Percentiles rank a stretch among this genome's conserved stretches.
Evolutionary conservation across 2,329 filamentous ascomycete species (phyloP).

Genomic region (Escovopsis sp.): DNA sequence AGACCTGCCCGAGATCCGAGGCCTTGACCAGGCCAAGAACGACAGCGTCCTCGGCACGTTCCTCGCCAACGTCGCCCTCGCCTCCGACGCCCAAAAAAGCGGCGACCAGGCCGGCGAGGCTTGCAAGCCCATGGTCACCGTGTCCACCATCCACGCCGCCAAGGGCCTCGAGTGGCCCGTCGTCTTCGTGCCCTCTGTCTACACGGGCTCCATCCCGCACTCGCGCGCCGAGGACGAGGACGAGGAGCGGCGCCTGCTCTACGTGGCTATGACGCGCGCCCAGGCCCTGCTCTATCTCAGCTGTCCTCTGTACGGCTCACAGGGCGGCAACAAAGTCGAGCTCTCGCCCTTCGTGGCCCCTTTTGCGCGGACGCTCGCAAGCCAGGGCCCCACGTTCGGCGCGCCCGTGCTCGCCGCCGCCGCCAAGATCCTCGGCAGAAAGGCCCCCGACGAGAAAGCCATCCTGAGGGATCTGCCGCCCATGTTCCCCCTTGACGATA

Average conservation of each 20-base stretch:
- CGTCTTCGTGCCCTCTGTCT: slow-evolving; percentile 82
- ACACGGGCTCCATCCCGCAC: slow-evolving; percentile 83
- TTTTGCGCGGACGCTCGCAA: slow-evolving; percentile 27
- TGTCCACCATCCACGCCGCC: slow-evolving; percentile 90
- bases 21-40: slow-evolving; percentile 52
- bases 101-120: slow-evolving; percentile 38
- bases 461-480: slow-evolving; percentile 37
- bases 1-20: slow-evolving; percentile 51
- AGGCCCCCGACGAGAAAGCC: slow-evolving; percentile 37
- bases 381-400: slow-evolving; percentile 55
- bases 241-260: slow-evolving; percentile 77
- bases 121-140: slow-evolving; percentile 56
- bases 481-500: slow-evolving; percentile 48
- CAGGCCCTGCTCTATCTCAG: slow-evolving; percentile 77
- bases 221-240: slow-evolving; percentile 69
- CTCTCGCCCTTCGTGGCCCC: slow-evolving; percentile 59
- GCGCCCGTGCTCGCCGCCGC: slow-evolving; percentile 47
- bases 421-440: slow-evolving; percentile 53
- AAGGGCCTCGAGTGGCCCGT: slow-evolving; percentile 96
- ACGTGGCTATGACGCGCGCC: slow-evolving; percentile 93
- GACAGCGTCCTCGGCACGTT: slow-evolving; percentile 55
- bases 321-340: slow-evolving; percentile 42
- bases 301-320: slow-evolving; percentile 53
- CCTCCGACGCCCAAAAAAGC: slow-evolving; percentile 60
- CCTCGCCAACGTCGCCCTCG: slow-evolving; percentile 79